Evolutionary conservation across 805 yeast species (phyloP).

Genomic region (Candida andamanensis): DNA sequence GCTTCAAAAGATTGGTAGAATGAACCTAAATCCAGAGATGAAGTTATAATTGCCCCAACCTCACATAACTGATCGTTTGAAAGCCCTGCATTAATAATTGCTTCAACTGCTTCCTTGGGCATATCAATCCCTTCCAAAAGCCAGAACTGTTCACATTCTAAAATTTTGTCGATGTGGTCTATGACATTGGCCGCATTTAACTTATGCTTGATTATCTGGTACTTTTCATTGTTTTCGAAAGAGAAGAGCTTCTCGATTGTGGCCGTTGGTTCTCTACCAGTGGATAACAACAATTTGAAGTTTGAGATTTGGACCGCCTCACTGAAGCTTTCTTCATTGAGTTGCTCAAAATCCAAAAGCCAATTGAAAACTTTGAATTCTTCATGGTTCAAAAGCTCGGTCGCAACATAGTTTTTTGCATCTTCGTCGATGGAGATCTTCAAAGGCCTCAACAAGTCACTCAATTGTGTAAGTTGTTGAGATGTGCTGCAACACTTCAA

Average conservation of each 20-base stretch:
- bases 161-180: conserved; percentile 3
- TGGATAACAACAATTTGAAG: conserved; percentile 3
- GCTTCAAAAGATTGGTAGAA: neutral
- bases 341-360: conserved; percentile 7
- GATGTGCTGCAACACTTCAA: neutral
- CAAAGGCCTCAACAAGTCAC: conserved; percentile 3
- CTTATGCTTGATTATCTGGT: conserved; percentile 4
- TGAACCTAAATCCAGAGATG: conserved; percentile 1
- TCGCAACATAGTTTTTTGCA: conserved; percentile 4
- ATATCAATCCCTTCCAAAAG: conserved; percentile 8
- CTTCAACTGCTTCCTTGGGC: conserved; percentile 5
- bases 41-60: conserved; percentile 2
- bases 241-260: conserved; percentile 6
- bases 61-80: neutral
- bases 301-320: conserved; percentile 6
- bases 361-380: conserved; percentile 8
- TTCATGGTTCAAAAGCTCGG: conserved; percentile 3
- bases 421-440: conserved; percentile 2
- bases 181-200: conserved; percentile 4
- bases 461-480: neutral
- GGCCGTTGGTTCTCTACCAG: conserved; percentile 1
- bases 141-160: conserved; percentile 1
- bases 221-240: conserved; percentile 1
- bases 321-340: conserved; percentile 6
- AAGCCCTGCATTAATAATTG: conserved; percentile 1